Conservation (phyloP, 2,329 filamentous ascomycete genomes). For the Monilinia aucupariae region DNA sequence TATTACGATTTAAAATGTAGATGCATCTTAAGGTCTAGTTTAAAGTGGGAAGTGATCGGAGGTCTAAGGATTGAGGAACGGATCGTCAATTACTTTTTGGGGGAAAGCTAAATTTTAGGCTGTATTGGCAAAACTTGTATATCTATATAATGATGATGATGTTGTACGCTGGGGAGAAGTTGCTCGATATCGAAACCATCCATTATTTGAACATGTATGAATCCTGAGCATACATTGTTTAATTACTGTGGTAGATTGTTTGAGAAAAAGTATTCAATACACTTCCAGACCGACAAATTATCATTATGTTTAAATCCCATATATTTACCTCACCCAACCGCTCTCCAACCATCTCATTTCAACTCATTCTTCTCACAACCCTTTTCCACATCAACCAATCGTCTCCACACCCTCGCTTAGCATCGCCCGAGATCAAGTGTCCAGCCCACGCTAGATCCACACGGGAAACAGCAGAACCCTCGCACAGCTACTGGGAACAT, state of each 20-base stretch:
- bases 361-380: background rate
- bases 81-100: too few relatives aligned
- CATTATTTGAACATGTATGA: background rate
- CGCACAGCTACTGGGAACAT: slow-evolving; percentile 22
- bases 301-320: background rate
- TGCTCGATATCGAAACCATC: too few relatives aligned
- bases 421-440: background rate
- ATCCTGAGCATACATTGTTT: too few relatives aligned
- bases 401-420: background rate
- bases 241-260: background rate
- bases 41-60: too few relatives aligned
- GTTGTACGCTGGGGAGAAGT: too few relatives aligned
- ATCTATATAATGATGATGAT: too few relatives aligned
- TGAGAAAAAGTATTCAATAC: background rate
- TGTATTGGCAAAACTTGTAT: too few relatives aligned
- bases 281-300: background rate
- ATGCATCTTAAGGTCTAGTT: too few relatives aligned
- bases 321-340: background rate
- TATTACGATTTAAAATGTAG: too few relatives aligned
- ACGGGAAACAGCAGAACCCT: slow-evolving; percentile 20
- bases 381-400: background rate
- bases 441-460: slow-evolving; percentile 15
- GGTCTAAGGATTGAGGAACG: too few relatives aligned
- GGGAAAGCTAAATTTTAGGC: too few relatives aligned
- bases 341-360: background rate